Evolutionary conservation across 805 yeast species (phyloP), one percentile per base, ranked within the genome.

Genomic region (Candida sanyiensis): DNA sequence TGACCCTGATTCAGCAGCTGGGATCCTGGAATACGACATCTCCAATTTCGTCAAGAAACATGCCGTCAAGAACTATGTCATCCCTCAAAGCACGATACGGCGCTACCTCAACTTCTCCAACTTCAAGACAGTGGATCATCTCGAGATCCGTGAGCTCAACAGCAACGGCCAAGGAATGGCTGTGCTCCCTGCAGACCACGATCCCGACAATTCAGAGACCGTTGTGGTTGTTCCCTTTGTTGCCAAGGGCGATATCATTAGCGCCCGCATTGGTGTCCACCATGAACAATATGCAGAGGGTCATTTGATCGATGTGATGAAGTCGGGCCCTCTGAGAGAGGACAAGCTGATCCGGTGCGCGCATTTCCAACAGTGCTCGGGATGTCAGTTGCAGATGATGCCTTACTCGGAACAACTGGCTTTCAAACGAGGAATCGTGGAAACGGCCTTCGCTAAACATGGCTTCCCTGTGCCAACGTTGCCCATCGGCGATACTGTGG

Each of bases 101-200:
- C 28, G 38, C 13, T 44, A 44, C 16, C n/a, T 17, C 7, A 17
- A 33, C 17, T 34, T 34, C 7, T 17, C 18, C 2, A 44, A 41
- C 22, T 35, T 32, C 18, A 33, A 33, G 16, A 33, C 30, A 1
- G 29, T 44, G 2, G 80, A 78, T 3, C 63, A 75, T 38, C 83
- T 85, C 13, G 59, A 71, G 45, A 70, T 90, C 35, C 48, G 72
- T 23, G 68, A 41, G 21, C 35, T 46, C 22, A 37, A 40, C 10
- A 80, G 95, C 5, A 83, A 76, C 42, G 97, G 97, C 28, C 89
- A 85, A 42, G 96, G 97, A 1, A 50, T 90, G 20, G 94, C 83
- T 0, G 39, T 86, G 3, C 69, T 83, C 35, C 65, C 70, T 4
- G 78, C 78, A 42, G 87, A 89, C 1, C 70, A 64, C 9, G 65